Percentiles rank a stretch among this genome's conserved stretches.
Conservation (phyloP, 495 filamentous ascomycete genomes). For the Tuber microsphaerosporum region DNA sequence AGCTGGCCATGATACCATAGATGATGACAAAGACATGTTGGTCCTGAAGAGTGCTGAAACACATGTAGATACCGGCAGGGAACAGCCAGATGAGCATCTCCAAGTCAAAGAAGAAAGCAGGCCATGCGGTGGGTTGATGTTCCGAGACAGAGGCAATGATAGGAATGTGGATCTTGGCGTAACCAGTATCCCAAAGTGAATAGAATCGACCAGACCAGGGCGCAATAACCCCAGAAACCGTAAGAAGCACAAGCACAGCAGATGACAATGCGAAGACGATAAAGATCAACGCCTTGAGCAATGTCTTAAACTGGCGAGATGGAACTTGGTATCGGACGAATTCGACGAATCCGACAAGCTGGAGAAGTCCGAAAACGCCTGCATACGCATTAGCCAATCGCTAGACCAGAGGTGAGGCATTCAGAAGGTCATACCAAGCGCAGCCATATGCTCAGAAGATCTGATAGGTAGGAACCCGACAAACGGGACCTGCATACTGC, state of each 20-base stretch:
- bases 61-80: conserved; percentile 97
- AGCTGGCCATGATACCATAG: conserved; percentile 88
- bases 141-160: conserved; percentile 99
- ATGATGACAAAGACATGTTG: conserved; percentile 99
- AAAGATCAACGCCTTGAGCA: conserved; percentile 72
- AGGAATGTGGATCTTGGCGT: conserved; percentile 98
- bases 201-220: conserved; percentile 99
- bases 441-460: conserved; percentile 98
- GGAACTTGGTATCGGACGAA: conserved; percentile 81
- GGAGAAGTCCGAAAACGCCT: conserved; percentile 94
- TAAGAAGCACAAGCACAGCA: conserved; percentile 70
- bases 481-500: conserved; percentile 99
- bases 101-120: conserved; percentile 98
- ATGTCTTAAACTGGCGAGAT: conserved; percentile 84
- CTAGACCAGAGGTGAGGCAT: neutral
- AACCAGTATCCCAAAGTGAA: conserved; percentile 97
- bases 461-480: conserved; percentile 94
- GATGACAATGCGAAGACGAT: conserved; percentile 62
- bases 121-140: conserved; percentile 99
- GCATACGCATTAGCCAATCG: conserved; percentile 3
- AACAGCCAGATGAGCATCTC: conserved; percentile 99
- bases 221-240: conserved; percentile 81
- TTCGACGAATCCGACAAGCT: conserved; percentile 88
- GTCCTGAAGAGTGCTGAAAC: conserved; percentile 85
- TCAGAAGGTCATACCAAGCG: conserved; percentile 60